Evolutionary conservation across 257 asterid species (phyloP), one percentile per base, ranked within the genome.

Genomic region (Przewalskia tangutica): DNA sequence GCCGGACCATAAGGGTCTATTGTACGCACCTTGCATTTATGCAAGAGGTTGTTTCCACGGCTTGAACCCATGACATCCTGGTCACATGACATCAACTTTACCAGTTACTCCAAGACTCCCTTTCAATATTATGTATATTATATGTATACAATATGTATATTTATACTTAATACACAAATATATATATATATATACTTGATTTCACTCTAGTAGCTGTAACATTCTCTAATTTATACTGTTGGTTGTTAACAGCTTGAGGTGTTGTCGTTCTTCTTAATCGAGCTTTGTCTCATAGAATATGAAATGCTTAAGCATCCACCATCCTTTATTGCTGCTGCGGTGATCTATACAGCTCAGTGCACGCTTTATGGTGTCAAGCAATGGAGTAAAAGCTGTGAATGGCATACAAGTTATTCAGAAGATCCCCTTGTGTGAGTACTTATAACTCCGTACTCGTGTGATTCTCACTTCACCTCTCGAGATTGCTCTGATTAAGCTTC

Each of bases 241-340:
- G 1, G 2, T 9, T 81, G 63, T 18, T 48, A 76, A 84, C 92
- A 93, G 97, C 89, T 95, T 8, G 97, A 95, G 90, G 80, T 84
- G 16, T 84, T 95, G 55, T 89, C 99, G 0, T 90, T 92, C 88
- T 93, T 90, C 96, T 82, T 95, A 90, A 91, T 91, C 5, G 97
- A 95, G 91, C 94, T 92, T 16, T 91, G 97, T 56, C 89, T 93
- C 2, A 97, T 93, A 90, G 97, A 95, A 84, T 93, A 91, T 71
- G 97, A 92, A 73, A 95, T 93, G 98, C 86, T 93, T 3, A 90
- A 88, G 56, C 86, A 82, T 79, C 85, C 97, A 16, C 97, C 98
- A 6, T 92, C 98, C 0, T 83, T 90, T 77, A 68, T 93, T 75
- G 97, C 97, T 18, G 97, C 98, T 16, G 90, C 97, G 16, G 93